phyloP scores from a whole-genome alignment of 139 green algal genomes.

The Coccomyxa sp. region DNA sequence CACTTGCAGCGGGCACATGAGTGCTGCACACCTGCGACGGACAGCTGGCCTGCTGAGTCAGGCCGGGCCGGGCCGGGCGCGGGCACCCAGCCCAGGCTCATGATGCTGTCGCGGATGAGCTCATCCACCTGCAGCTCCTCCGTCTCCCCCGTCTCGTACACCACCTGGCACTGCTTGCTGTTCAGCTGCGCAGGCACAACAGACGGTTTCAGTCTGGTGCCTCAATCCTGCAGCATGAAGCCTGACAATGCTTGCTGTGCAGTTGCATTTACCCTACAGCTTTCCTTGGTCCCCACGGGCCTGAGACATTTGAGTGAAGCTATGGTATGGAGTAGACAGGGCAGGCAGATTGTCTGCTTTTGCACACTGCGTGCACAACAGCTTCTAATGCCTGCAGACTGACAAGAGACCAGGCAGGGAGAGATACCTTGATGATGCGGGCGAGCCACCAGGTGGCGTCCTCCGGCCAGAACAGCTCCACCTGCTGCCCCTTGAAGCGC shows the following conservation, averaged over 20 bases:
- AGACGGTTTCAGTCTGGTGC: too few species aligned
- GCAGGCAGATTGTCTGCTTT: too few species aligned
- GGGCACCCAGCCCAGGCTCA: slow-evolving; percentile 31
- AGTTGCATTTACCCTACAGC: too few species aligned
- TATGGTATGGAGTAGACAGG: too few species aligned
- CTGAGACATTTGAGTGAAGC: too few species aligned
- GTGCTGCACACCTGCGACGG: not conserved
- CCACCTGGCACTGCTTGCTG: slow-evolving; percentile 12
- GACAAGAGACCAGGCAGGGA: too few species aligned
- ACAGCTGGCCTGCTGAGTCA: not conserved
- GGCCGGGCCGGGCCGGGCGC: not conserved
- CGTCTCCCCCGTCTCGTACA: slow-evolving; percentile 53
- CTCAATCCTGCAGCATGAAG: too few species aligned
- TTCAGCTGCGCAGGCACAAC: not conserved
- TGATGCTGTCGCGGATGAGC: slow-evolving; percentile 49
- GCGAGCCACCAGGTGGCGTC: slow-evolving; percentile 68
- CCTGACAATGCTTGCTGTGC: too few species aligned
- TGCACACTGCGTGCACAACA: too few species aligned
- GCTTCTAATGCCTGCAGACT: too few species aligned
- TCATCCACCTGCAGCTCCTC: slow-evolving; percentile 48
- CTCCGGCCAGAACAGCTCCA: slow-evolving; percentile 81
- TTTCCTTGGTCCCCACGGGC: too few species aligned
- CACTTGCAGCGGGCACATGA: too few species aligned
- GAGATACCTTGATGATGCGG: slow-evolving; percentile 17
- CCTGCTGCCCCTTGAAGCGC: slow-evolving; percentile 54